Base-by-base conservation (phyloP, 352 stramenopile species). In the Phytopythium ostracodes region DNA sequence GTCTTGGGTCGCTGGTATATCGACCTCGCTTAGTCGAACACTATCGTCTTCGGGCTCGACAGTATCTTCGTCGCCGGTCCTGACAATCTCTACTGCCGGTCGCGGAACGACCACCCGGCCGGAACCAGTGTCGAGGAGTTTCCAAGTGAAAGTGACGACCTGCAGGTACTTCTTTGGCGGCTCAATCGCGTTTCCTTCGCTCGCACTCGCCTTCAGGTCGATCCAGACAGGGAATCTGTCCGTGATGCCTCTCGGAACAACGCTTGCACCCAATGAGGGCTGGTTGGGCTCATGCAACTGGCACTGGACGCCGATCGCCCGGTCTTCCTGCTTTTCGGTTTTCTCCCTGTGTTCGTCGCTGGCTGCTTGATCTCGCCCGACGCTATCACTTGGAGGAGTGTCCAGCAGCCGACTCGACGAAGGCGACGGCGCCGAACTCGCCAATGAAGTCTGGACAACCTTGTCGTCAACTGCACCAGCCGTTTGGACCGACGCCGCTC, bases 171-270 rank as follows among this genome's bases (percentile, higher is more conserved):
- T 64, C 43, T 70, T 81, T 14, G 38, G 60, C 25, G 60, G 15
- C 68, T 67, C 35, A 50, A 60, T 14, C n/a, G n/a, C n/a, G n/a
- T 44, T 44, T 44, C 33, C 42, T 12, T 40, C 49, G 10, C 25
- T 62, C 40, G 18, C 36, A 27, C 22, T 54, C 10, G 47, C 12
- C n/a, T 70, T 58, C 2, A 84, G 47, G 15, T 81, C 71, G 4
- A 79, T 50, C 56, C 66, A 81, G 24, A 79, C 60, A 0, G 75
- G 72, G 44, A 65, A 84, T 18, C 69, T 81, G 51, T 71, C 70
- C 4, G 55, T 58, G 57, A 77, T 68, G 22, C 40, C 66, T 12
- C 3, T 52, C 0, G 55, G 11, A 9, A 24, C 17, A 60, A 25
- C 24, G 0, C 42, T 5, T 18, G 50, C 4, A 4, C 20, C 27